phyloP scores from a whole-genome alignment of 208 protist genomes.

The Leishmania amazonensis region DNA sequence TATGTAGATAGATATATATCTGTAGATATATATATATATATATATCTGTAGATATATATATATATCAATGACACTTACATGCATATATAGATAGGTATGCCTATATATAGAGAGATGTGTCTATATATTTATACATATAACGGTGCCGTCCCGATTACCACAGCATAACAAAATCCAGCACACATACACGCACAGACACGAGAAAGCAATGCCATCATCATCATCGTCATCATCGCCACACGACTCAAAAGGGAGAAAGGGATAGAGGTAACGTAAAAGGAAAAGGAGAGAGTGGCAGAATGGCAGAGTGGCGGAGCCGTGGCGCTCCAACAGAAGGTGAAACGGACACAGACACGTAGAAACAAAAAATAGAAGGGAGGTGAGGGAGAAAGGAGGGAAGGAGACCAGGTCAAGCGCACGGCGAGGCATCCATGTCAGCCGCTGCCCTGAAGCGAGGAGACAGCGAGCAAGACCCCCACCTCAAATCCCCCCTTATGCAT shows the following conservation, averaged over 20 bases:
- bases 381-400: background rate
- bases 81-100: too few species aligned
- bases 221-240: background rate
- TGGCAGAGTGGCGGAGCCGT: background rate
- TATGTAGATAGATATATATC: too few species aligned
- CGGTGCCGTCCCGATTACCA: background rate
- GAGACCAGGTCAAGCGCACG: too few species aligned
- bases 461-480: background rate
- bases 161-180: background rate
- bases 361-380: background rate
- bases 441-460: background rate
- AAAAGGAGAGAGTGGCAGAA: background rate
- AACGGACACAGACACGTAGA: background rate
- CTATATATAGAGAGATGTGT: too few species aligned
- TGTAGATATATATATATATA: too few species aligned
- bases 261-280: background rate
- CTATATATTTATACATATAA: too few species aligned
- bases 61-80: too few species aligned
- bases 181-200: slow-evolving; percentile 2
- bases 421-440: background rate
- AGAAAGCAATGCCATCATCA: background rate
- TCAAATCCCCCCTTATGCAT: background rate
- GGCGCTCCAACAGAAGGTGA: background rate
- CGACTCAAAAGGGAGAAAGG: too few species aligned
- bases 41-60: too few species aligned